phyloP scores from a whole-genome alignment of 306 rosid species.

The Sophora flavescens region DNA sequence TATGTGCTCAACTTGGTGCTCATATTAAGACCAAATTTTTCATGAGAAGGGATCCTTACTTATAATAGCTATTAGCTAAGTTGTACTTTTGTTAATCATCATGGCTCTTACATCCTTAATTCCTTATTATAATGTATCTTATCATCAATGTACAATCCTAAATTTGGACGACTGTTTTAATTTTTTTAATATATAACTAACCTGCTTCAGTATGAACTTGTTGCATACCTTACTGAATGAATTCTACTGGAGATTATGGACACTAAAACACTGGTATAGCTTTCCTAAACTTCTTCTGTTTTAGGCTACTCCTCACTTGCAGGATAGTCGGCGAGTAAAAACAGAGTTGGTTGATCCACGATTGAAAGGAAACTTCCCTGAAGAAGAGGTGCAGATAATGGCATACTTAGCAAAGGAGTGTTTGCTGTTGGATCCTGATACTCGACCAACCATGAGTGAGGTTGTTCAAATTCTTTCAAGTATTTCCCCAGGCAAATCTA shows the following conservation, averaged over 20 bases:
- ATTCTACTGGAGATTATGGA: slow-evolving; percentile 10
- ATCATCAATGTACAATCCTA: slow-evolving; percentile 7
- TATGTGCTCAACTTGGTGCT: background rate
- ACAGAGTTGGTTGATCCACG: slow-evolving; percentile 74
- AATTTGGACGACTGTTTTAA: background rate
- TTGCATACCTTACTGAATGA: slow-evolving; percentile 22
- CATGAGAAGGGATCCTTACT: slow-evolving; percentile 11
- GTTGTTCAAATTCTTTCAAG: slow-evolving; percentile 91
- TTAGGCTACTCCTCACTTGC: slow-evolving; percentile 84
- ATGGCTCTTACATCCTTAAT: background rate
- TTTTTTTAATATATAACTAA: background rate
- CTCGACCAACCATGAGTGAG: slow-evolving; percentile 94
- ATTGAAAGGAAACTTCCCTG: slow-evolving; percentile 77
- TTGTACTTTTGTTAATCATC: background rate
- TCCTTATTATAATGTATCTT: slow-evolving; percentile 2
- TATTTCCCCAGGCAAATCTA: slow-evolving; percentile 76
- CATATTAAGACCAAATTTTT: background rate
- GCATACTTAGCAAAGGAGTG: slow-evolving; percentile 97
- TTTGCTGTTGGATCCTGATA: slow-evolving; percentile 87
- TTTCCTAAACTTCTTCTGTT: slow-evolving; percentile 42
- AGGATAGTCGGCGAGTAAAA: slow-evolving; percentile 70
- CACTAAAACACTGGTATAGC: slow-evolving; percentile 11
- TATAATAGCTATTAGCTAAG: background rate
- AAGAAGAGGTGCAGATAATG: slow-evolving; percentile 90
- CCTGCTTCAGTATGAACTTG: slow-evolving; percentile 23